phyloP scores from a whole-genome alignment of 345 rosid genomes.

The Pelargonium nanum region DNA sequence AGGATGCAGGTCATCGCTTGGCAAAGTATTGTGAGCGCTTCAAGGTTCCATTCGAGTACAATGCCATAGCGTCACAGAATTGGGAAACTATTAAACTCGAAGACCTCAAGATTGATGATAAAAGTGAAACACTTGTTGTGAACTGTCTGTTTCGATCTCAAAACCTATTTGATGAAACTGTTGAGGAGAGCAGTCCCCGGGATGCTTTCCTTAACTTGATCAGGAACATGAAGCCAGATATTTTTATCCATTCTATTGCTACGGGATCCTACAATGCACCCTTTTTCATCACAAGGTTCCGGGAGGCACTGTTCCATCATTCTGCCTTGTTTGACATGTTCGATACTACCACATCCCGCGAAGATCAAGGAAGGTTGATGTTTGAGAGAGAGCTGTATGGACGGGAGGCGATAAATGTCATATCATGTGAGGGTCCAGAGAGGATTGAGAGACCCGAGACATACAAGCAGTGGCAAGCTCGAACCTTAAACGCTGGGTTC shows the following conservation, averaged over 20 bases:
- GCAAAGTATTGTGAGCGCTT: conserved; percentile 59
- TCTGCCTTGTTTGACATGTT: conserved; percentile 60
- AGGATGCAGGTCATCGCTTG: conserved; percentile 64
- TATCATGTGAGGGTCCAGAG: conserved; percentile 74
- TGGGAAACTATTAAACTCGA: conserved; percentile 64
- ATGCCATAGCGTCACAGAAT: conserved; percentile 38
- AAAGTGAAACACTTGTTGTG: conserved; percentile 55
- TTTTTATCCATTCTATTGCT: conserved; percentile 35
- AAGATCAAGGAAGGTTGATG: conserved; percentile 38
- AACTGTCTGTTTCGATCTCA: conserved; percentile 32
- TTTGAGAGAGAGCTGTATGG: conserved; percentile 57
- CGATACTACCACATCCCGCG: conserved; percentile 36
- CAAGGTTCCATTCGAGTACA: conserved; percentile 67
- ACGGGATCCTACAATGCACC: conserved; percentile 75
- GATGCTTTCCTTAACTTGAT: conserved; percentile 46
- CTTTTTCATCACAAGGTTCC: conserved; percentile 62
- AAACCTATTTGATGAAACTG: conserved; percentile 56
- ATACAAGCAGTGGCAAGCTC: conserved; percentile 68
- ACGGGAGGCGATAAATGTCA: conserved; percentile 48
- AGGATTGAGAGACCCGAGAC: conserved; percentile 81
- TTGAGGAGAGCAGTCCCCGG: conserved; percentile 46
- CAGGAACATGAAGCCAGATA: conserved; percentile 41
- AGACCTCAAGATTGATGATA: conserved; percentile 45
- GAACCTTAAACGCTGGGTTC: conserved; percentile 56
- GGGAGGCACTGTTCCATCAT: conserved; percentile 65